Evolutionary conservation across 495 filamentous ascomycete species (phyloP), one percentile per base, ranked within the genome.

Genomic region (Halenospora varia): DNA sequence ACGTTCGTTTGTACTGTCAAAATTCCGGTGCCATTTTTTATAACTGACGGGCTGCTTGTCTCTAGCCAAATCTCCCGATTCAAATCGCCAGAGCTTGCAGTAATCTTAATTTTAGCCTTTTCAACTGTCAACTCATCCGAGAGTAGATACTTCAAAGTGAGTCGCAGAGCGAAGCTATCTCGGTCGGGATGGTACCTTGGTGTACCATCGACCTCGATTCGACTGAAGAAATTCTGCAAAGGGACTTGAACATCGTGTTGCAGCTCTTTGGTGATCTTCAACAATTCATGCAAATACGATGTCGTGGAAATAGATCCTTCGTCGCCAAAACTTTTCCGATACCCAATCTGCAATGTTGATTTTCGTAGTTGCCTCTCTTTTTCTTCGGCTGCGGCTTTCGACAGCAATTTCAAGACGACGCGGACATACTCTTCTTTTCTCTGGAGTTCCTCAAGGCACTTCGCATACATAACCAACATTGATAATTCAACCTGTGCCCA

Each of bases 391-490:
- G 87, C 82, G 42, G 82, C 85, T 70, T 92, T 94, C 4, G 84
- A 81, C 25, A 97, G 66, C 11, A 96, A 75, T 61, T 87, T 85
- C 13, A 95, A 75, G 26, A 90, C 74, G 20, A 88, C 82, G 15
- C 82, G 82, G 48, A 90, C 82, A 62, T 92, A 95, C 51, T 97
- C 93, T 44, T 93, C 88, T 57, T 82, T 81, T 17, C 82, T 80
- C 42, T 85, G 71, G 18, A 96, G 78, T 63, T 89, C 77, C 65
- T 90, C 88, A 48, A 97, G 77, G 71, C 90, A 97, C 35, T 82
- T 82, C 2, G 90, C 85, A 68, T 95, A 90, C 78, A 97, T 86
- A 49, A 89, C 80, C 24, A 98, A 76, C 81, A 96, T 88, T 1
- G 83, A 84, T 10, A 88, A 79, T 66, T 96, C 91, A 11, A 96